Evolutionary conservation across 2,329 filamentous ascomycete genomes (phyloP), one percentile per base, ranked within the genome.

Genomic region (Diaporthe sp.): DNA sequence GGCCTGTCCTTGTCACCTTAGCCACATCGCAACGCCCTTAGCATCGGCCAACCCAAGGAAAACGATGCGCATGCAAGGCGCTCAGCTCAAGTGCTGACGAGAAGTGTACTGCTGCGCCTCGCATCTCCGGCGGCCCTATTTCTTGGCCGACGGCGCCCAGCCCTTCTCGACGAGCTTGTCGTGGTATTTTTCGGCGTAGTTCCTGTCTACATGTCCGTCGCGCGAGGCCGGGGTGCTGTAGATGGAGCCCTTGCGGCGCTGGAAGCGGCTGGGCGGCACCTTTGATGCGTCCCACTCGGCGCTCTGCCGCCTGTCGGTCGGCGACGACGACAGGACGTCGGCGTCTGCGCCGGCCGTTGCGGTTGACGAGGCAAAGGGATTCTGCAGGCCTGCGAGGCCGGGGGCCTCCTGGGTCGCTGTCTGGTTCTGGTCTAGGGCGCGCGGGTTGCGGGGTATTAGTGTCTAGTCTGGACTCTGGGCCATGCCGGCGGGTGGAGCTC

Each of bases 221-320:
- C 91, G 88, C 32, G 90, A 92, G 78, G 85, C 85, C 3, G 90
- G 91, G 12, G 92, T 93, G 61, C 91, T 89, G 80, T 91, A 92
- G 82, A 93, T 92, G 80, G 90, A 92, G 72, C 92, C 92, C 82
- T 92, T 91, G 79, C 90, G 89, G 83, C 92, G 92, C 82, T 93
- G 92, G 84, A 94, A 93, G 61, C 90, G 90, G 76, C 88, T 91
- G 13, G 92, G 92, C 2, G 90, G 90, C 0, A 92, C 91, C 82
- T 93, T 93, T 77, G 89, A 87, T 5, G 92, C 92, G 82, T 93
- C 87, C 87, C 87, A 88, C 80, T 88, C 87, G 76, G 86, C 86
- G 73, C 83, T 86, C 78, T 80, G 80, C 76, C 80, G 81, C 74
- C 80, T 80, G 74, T 53, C 82, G 78, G 77, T 79, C 25, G 80